phyloP scores from a whole-genome alignment of 768 basidiomycete species.

The Panaeolus cyanescens region DNA sequence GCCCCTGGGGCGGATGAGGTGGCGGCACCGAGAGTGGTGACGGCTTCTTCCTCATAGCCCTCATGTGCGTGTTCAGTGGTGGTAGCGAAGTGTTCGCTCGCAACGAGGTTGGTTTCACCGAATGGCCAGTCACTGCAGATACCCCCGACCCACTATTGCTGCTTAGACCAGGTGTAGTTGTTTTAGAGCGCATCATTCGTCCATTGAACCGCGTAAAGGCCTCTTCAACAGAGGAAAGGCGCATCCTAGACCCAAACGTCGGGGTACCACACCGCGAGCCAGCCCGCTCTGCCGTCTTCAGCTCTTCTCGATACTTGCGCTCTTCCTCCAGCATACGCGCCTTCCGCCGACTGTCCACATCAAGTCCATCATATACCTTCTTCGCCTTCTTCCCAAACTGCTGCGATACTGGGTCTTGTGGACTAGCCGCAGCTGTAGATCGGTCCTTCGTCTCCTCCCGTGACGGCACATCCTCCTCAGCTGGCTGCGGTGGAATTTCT shows the following conservation, averaged over 20 bases:
- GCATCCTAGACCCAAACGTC: constrained; percentile 58
- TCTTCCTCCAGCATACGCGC: constrained; percentile 13
- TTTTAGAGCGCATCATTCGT: constrained; percentile 21
- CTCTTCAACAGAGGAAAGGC: constrained; percentile 48
- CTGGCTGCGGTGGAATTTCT: constrained; percentile 42
- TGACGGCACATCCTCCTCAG: constrained; percentile 15
- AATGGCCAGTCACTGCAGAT: not conserved
- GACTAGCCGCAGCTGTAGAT: not conserved
- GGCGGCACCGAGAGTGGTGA: constrained; percentile 30
- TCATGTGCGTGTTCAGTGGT: constrained; percentile 6
- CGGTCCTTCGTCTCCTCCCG: not conserved
- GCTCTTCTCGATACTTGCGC: constrained; percentile 21
- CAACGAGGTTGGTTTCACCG: constrained; percentile 3
- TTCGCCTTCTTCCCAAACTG: not conserved
- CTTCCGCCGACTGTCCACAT: not conserved
- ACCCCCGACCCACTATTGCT: constrained; percentile 6
- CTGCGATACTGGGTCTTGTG: not conserved
- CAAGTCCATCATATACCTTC: not conserved
- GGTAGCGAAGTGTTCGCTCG: constrained; percentile 19
- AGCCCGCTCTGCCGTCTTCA: constrained; percentile 42
- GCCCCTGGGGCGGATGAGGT: constrained; percentile 5
- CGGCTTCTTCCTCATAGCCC: constrained; percentile 27
- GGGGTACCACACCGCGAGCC: constrained; percentile 61
- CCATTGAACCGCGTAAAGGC: constrained; percentile 42
- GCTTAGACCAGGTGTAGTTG: not conserved